phyloP scores from a whole-genome alignment of 192 early-diverging fungal genomes.

The Coemansia sp. region DNA sequence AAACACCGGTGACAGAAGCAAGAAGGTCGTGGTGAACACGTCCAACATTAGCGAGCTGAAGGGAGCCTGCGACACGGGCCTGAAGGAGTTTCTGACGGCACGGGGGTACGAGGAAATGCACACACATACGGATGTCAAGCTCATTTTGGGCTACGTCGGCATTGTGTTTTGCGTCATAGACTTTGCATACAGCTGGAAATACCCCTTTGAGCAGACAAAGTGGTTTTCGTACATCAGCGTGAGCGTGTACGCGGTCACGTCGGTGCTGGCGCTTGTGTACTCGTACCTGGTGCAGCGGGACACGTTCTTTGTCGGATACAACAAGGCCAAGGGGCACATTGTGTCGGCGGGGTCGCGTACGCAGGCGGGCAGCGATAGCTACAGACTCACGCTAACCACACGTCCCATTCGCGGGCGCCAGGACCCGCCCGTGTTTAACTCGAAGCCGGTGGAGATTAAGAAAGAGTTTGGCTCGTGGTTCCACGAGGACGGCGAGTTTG shows the following conservation, averaged over 20 bases:
- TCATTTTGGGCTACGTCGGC: slow-evolving; percentile 75
- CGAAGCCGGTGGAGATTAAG: slow-evolving; percentile 44
- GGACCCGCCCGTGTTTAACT: slow-evolving; percentile 47
- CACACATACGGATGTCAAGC: slow-evolving; percentile 76
- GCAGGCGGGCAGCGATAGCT: slow-evolving; percentile 52
- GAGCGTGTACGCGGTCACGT: slow-evolving; percentile 48
- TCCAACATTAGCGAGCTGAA: slow-evolving; percentile 55
- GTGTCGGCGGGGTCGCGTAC: slow-evolving; percentile 54
- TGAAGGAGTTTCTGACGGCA: slow-evolving; percentile 47
- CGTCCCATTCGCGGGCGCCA: slow-evolving; percentile 50
- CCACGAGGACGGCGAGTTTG: slow-evolving; percentile 64
- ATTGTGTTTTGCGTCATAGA: slow-evolving; percentile 69
- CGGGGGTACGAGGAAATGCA: slow-evolving; percentile 66
- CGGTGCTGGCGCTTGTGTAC: slow-evolving; percentile 54
- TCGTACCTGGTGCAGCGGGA: slow-evolving; percentile 61
- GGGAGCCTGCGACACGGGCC: slow-evolving; percentile 61
- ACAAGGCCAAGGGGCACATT: slow-evolving; percentile 54
- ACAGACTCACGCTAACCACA: slow-evolving; percentile 54
- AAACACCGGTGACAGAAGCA: neutral
- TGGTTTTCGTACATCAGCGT: slow-evolving; percentile 60
- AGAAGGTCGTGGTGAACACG: slow-evolving; percentile 45
- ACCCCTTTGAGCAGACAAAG: slow-evolving; percentile 61
- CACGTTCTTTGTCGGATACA: slow-evolving; percentile 63
- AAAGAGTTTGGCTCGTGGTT: slow-evolving; percentile 63
- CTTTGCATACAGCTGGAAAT: slow-evolving; percentile 65